phyloP scores from a whole-genome alignment of 2,329 filamentous ascomycete genomes.

The Exophiala spinifera region DNA sequence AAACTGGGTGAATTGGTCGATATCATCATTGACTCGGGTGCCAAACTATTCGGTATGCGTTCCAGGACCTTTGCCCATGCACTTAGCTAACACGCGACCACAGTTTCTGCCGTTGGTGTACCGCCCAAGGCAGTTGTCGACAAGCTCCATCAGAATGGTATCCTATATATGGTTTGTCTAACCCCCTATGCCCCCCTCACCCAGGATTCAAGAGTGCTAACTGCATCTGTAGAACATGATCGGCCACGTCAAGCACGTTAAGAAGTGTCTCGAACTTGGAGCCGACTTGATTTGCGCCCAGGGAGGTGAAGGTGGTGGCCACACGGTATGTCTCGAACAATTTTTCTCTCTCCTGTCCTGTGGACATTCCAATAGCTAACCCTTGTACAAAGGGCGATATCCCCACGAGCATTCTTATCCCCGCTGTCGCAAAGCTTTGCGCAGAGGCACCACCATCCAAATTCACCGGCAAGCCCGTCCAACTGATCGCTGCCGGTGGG shows the following conservation, averaged over 20 bases:
- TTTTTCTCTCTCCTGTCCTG: constrained; percentile 34
- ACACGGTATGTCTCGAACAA: constrained; percentile 51
- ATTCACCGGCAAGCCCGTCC: constrained; percentile 80
- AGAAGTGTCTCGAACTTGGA: constrained; percentile 89
- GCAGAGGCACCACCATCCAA: constrained; percentile 74
- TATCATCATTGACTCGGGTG: constrained; percentile 87
- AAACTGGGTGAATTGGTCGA: constrained; percentile 88
- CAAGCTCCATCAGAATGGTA: constrained; percentile 77
- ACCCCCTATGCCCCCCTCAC: not conserved
- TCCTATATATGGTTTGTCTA: constrained; percentile 50
- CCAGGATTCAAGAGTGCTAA: not conserved
- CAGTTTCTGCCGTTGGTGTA: constrained; percentile 91
- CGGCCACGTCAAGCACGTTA: constrained; percentile 97
- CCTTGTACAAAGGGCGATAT: constrained; percentile 62
- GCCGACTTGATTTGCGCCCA: constrained; percentile 98
- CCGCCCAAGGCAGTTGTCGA: constrained; percentile 87
- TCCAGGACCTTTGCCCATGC: not conserved
- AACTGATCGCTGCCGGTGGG: constrained; percentile 89
- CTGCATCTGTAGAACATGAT: constrained; percentile 93
- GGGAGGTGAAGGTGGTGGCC: constrained; percentile 94
- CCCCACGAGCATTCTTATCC: constrained; percentile 87
- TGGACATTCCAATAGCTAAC: not conserved
- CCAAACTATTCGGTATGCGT: constrained; percentile 67
- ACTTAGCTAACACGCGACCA: not conserved
- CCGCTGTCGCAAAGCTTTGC: constrained; percentile 79